These are phyloP conservation scores for Cordyceps fumosorosea DNA, from an alignment of 2,329 filamentous ascomycete genomes.

Conservation along the genomic window DNA sequence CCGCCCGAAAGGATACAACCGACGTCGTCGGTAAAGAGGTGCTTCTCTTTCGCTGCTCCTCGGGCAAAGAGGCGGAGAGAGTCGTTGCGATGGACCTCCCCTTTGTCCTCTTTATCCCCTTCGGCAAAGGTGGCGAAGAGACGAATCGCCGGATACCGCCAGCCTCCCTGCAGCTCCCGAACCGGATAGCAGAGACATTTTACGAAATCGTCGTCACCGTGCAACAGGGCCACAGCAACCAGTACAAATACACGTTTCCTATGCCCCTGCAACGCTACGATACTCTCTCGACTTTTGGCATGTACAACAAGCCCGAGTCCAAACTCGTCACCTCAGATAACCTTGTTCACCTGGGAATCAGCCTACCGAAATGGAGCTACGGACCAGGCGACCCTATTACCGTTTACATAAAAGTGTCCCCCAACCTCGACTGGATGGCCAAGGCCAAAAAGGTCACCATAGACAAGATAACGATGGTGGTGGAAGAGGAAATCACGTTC, in stretches of 20 bases:
- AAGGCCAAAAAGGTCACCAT: conserved; percentile 92
- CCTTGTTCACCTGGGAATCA: conserved; percentile 84
- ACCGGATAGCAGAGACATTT: conserved; percentile 90
- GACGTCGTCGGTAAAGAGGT: conserved; percentile 96
- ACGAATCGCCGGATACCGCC: conserved; percentile 84
- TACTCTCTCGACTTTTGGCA: conserved; percentile 94
- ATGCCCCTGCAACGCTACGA: conserved; percentile 91
- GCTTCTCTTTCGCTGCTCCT: conserved; percentile 78
- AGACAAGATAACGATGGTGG: conserved; percentile 84
- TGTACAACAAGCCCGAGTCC: conserved; percentile 95
- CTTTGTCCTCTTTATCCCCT: conserved; percentile 96
- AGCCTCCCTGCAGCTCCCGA: conserved; percentile 82
- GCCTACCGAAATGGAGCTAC: conserved; percentile 91
- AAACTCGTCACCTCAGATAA: conserved; percentile 83
- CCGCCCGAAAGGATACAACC: conserved; percentile 81
- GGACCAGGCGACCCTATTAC: conserved; percentile 91
- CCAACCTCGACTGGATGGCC: conserved; percentile 83
- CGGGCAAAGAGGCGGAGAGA: conserved; percentile 78
- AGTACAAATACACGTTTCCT: conserved; percentile 87
- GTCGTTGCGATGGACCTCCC: conserved; percentile 95
- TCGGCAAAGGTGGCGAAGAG: conserved; percentile 84
- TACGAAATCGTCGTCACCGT: conserved; percentile 96
- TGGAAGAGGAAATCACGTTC: conserved; percentile 98
- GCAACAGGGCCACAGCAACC: conserved; percentile 78
- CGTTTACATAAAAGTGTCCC: conserved; percentile 89